These are phyloP conservation scores for Potentilla sterilis DNA, from an alignment of 306 rosid genomes.

Conservation along the genomic window DNA sequence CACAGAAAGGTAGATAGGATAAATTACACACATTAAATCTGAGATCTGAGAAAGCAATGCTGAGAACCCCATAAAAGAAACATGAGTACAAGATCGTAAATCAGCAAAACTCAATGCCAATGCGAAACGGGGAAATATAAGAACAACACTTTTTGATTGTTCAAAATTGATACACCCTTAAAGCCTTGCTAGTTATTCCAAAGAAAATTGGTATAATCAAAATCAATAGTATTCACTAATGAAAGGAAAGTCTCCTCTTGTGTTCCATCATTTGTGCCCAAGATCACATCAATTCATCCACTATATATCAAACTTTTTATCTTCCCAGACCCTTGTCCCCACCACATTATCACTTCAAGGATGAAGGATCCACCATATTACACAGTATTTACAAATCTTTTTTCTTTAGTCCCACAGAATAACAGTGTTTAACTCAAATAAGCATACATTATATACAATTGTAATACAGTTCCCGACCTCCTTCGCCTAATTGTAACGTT, in stretches of 20 bases:
- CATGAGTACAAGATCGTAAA: background rate
- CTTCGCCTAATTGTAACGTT: background rate
- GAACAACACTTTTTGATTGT: background rate
- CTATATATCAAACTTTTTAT: constrained; percentile 21
- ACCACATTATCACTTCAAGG: constrained; percentile 30
- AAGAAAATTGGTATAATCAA: background rate
- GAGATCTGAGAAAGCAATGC: constrained; percentile 1
- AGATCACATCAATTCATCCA: constrained; percentile 22
- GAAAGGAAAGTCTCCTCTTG: constrained; percentile 10
- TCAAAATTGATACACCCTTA: background rate
- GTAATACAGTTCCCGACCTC: background rate
- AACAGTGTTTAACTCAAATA: background rate
- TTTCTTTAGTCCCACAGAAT: background rate
- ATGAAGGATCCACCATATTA: constrained; percentile 11
- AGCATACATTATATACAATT: background rate
- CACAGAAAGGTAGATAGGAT: background rate
- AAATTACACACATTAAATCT: background rate
- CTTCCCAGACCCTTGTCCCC: constrained; percentile 17
- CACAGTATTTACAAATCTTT: background rate
- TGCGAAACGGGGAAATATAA: background rate
- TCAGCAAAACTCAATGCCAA: background rate
- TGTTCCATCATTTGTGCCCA: constrained; percentile 14
- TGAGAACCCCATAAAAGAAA: background rate
- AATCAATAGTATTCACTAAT: background rate
- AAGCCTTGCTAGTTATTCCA: background rate